Base-by-base conservation (phyloP, 1,284 basidiomycete genomes). In the Sanghuangporus sanghuang region DNA sequence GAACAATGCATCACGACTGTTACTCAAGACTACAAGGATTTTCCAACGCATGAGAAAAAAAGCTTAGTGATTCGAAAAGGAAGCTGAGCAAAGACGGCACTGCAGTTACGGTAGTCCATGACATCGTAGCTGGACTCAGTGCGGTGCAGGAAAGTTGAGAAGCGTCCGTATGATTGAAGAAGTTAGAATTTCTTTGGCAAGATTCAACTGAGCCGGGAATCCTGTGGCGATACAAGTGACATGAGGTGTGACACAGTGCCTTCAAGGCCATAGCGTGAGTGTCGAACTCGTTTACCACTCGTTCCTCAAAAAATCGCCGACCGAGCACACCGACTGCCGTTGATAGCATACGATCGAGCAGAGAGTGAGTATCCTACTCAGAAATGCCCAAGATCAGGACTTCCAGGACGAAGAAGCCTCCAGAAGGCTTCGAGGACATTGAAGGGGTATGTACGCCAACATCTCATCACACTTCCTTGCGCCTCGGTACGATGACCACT, bases 391-490 rank as follows among this genome's bases (percentile, higher is more conserved):
- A 93, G 76, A 97, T 99, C 73, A 86, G 87, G 71, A 99, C 97
- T 32, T 89, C 89, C 59, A 87, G 96, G 70, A 98, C 97, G 8
- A 98, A 96, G 79, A 86, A 87, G 66, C 96, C 96, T 44, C 97
- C 97, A 61, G 96, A 98, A 77, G 97, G 97, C 6, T 99, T 86
- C 70, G 97, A 99, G 74, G 97, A 99, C 67, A 95, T 98, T 62
- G 95, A 96, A 73, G 75, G 78, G 54, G 90, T 90, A 71, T 46
- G 84, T 53, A 35, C 44, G 32, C 35, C 32, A n/a, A 18, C 52
- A 54, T 2, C 39, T 62, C 48, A 40, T 36, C 65, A 40, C 50
- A 18, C 48, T 18, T 56, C 38, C 57, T 46, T 48, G 23, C 53
- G 16, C 32, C 16, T 54, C 32, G 32, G 32, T n/a, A n/a, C 23